Evolutionary conservation across 805 yeast species (phyloP).

Genomic region (Saturnispora quitensis): DNA sequence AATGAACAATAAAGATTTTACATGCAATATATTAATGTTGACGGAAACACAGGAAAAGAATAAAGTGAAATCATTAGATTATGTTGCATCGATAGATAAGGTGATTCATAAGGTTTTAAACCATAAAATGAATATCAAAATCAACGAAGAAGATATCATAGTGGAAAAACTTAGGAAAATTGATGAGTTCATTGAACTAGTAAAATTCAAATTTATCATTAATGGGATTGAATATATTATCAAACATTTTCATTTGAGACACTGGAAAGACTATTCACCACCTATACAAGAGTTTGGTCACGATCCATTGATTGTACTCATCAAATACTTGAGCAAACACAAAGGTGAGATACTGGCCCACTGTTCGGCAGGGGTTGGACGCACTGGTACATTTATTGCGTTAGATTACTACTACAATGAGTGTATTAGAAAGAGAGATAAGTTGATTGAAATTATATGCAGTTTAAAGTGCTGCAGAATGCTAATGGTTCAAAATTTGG

Average conservation of each 20-base stretch:
- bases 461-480: slow-evolving; percentile 40
- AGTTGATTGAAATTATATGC: slow-evolving; percentile 35
- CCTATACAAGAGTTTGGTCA: slow-evolving; percentile 6
- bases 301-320: slow-evolving; percentile 1
- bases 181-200: slow-evolving; percentile 8
- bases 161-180: background rate
- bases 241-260: slow-evolving; percentile 10
- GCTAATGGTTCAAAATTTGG: slow-evolving; percentile 46
- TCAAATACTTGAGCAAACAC: background rate
- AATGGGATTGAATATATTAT: background rate
- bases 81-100: background rate
- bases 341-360: slow-evolving; percentile 32
- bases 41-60: slow-evolving; percentile 49
- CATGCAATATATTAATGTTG: slow-evolving; percentile 56
- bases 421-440: slow-evolving; percentile 14
- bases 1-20: slow-evolving; percentile 9
- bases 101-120: background rate
- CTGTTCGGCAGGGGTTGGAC: slow-evolving; percentile 55
- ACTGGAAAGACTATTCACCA: slow-evolving; percentile 13
- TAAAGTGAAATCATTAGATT: slow-evolving; percentile 30
- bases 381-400: slow-evolving; percentile 45
- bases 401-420: slow-evolving; percentile 30
- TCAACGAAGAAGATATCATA: background rate
- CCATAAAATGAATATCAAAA: background rate
- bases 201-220: background rate